Conservation (phyloP, 2,329 filamentous ascomycete species). For the Fusarium chlamydosporum region DNA sequence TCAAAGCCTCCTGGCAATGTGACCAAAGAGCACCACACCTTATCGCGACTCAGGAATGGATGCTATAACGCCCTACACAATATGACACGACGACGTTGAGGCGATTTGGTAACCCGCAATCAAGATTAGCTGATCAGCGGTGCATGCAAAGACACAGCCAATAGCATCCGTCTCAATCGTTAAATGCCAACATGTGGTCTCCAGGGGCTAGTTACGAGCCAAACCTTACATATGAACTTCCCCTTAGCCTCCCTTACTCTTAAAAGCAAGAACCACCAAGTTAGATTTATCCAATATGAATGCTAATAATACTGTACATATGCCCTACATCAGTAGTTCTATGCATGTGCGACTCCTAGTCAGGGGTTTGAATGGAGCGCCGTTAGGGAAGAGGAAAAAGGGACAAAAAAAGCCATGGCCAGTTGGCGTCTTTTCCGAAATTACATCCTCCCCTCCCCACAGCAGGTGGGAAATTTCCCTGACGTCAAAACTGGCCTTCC, state of each 20-base stretch:
- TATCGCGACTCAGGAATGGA: slow-evolving; percentile 34
- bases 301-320: slow-evolving; percentile 10
- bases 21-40: slow-evolving; percentile 22
- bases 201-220: slow-evolving; percentile 30
- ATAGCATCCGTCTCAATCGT: slow-evolving; percentile 2
- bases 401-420: slow-evolving; percentile 13
- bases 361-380: slow-evolving; percentile 27
- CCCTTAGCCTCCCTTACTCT: slow-evolving; percentile 7
- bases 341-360: slow-evolving; percentile 37
- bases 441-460: slow-evolving; percentile 46
- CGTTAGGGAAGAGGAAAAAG: slow-evolving; percentile 17
- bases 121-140: slow-evolving; percentile 14
- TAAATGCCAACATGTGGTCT: slow-evolving; percentile 29
- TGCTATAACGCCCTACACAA: slow-evolving; percentile 5
- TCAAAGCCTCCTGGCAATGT: slow-evolving; percentile 11
- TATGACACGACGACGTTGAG: slow-evolving; percentile 17
- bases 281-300: slow-evolving; percentile 7
- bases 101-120: slow-evolving; percentile 10
- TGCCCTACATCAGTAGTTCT: slow-evolving; percentile 33
- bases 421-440: slow-evolving; percentile 34
- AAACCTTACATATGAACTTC: neutral
- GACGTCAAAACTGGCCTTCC: slow-evolving; percentile 43
- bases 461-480: slow-evolving; percentile 35
- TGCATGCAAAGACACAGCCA: slow-evolving; percentile 2
- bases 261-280: slow-evolving; percentile 7